These are phyloP conservation scores for Allodekkera sacchari DNA, from an alignment of 805 yeast species.

Conservation along the genomic window DNA sequence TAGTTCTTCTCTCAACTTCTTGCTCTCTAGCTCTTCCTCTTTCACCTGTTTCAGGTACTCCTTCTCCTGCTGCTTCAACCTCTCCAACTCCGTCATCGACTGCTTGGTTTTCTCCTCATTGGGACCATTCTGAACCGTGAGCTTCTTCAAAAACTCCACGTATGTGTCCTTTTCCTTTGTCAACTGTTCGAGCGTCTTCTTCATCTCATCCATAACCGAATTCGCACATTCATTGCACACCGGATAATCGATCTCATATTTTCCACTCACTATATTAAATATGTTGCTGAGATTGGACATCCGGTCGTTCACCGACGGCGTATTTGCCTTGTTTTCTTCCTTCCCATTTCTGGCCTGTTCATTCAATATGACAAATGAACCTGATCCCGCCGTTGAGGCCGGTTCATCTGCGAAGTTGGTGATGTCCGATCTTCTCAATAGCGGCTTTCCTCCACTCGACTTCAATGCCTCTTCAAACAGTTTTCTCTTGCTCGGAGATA, in stretches of 20 bases:
- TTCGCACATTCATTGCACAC: slow-evolving; percentile 82
- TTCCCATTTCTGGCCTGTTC: slow-evolving; percentile 8
- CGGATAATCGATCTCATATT: slow-evolving; percentile 77
- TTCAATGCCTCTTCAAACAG: slow-evolving; percentile 26
- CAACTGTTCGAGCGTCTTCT: slow-evolving; percentile 60
- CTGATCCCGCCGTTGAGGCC: slow-evolving; percentile 20
- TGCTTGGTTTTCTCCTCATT: slow-evolving; percentile 33
- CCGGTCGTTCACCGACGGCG: slow-evolving; percentile 25
- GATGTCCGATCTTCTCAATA: slow-evolving; percentile 7
- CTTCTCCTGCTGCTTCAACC: slow-evolving; percentile 33
- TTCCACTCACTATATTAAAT: slow-evolving; percentile 68
- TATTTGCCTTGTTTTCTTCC: slow-evolving; percentile 12
- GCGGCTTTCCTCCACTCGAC: slow-evolving; percentile 17
- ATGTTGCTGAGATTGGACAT: slow-evolving; percentile 49
- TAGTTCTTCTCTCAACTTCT: slow-evolving; percentile 41
- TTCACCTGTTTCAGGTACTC: slow-evolving; percentile 30
- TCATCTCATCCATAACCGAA: slow-evolving; percentile 53
- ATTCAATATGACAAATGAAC: slow-evolving; percentile 10
- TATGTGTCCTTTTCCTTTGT: slow-evolving; percentile 75
- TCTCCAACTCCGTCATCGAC: slow-evolving; percentile 37
- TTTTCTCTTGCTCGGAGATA: slow-evolving; percentile 32
- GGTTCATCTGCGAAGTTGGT: slow-evolving; percentile 19
- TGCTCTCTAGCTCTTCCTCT: slow-evolving; percentile 34
- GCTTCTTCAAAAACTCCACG: slow-evolving; percentile 58
- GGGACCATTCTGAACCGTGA: slow-evolving; percentile 49